Evolutionary conservation across 768 basidiomycete genomes (phyloP).

Genomic region (Neoboletus brunneissimus): DNA sequence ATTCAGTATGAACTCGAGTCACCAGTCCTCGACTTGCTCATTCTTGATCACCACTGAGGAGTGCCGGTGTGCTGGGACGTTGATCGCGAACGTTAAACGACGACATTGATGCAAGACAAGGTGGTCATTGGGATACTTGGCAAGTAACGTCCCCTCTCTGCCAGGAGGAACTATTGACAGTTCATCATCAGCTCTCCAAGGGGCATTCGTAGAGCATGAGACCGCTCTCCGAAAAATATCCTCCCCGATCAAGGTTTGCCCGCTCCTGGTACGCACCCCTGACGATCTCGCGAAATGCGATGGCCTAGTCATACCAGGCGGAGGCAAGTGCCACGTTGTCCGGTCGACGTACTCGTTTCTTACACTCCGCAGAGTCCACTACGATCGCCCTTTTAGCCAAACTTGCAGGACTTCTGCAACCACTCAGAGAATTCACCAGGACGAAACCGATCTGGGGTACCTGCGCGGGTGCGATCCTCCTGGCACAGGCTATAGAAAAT

Average conservation of each 20-base stretch:
- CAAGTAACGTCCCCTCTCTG: conserved; percentile 20
- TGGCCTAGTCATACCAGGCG: conserved; percentile 91
- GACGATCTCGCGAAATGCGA: conserved; percentile 76
- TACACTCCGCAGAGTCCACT: conserved; percentile 67
- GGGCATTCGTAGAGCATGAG: conserved; percentile 89
- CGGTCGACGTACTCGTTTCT: background rate
- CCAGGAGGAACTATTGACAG: background rate
- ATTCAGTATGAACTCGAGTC: background rate
- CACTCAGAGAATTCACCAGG: conserved; percentile 69
- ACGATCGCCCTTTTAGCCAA: conserved; percentile 80
- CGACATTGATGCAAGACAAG: conserved; percentile 11
- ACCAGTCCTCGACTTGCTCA: background rate
- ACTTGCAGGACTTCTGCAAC: conserved; percentile 75
- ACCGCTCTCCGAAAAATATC: conserved; percentile 59
- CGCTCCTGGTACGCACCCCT: conserved; percentile 64
- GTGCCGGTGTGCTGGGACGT: background rate
- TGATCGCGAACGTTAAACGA: background rate
- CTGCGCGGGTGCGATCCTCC: conserved; percentile 91
- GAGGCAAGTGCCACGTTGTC: conserved; percentile 47
- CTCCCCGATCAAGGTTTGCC: conserved; percentile 42
- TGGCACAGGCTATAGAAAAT: conserved; percentile 70
- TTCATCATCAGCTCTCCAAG: conserved; percentile 70
- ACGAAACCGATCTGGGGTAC: conserved; percentile 89
- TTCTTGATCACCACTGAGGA: background rate
- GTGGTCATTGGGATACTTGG: conserved; percentile 53